phyloP scores from a whole-genome alignment of 169 alveolate species.

The Babesia sp. region DNA sequence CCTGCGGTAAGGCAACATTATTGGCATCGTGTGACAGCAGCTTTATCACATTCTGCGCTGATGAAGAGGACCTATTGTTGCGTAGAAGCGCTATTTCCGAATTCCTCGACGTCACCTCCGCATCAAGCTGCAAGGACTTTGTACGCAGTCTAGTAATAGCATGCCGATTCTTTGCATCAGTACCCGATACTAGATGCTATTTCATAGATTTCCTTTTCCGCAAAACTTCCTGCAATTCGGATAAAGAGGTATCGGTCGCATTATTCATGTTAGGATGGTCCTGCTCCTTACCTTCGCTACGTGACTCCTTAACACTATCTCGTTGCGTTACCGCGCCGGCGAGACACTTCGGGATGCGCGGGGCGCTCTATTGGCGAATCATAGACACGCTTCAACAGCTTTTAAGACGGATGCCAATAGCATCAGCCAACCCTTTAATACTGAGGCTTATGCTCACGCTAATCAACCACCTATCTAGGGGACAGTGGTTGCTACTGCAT shows the following conservation, averaged over 20 bases:
- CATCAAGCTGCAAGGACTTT: slow-evolving; percentile 17
- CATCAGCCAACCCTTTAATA: slow-evolving; percentile 3
- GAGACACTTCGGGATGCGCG: background rate
- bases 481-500: slow-evolving; percentile 37
- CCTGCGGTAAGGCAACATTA: slow-evolving; percentile 11
- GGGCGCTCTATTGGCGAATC: slow-evolving; percentile 27
- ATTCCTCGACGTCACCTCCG: slow-evolving; percentile 3
- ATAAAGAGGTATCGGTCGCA: slow-evolving; percentile 32
- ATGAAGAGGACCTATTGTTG: slow-evolving; percentile 17
- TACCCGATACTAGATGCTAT: slow-evolving; percentile 3
- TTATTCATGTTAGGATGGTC: slow-evolving; percentile 36
- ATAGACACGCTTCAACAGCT: slow-evolving; percentile 18
- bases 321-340: no score
- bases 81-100: background rate
- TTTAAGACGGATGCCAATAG: slow-evolving; percentile 1
- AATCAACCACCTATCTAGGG: slow-evolving; percentile 32
- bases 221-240: background rate
- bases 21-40: slow-evolving; percentile 40
- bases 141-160: slow-evolving; percentile 20
- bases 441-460: slow-evolving; percentile 18
- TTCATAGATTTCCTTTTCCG: slow-evolving; percentile 53
- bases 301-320: background rate
- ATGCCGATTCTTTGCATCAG: slow-evolving; percentile 19
- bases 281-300: slow-evolving; percentile 13
- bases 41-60: background rate